phyloP scores from a whole-genome alignment of 2,329 filamentous ascomycete genomes.

The Ceratocystis cacaofunesta region DNA sequence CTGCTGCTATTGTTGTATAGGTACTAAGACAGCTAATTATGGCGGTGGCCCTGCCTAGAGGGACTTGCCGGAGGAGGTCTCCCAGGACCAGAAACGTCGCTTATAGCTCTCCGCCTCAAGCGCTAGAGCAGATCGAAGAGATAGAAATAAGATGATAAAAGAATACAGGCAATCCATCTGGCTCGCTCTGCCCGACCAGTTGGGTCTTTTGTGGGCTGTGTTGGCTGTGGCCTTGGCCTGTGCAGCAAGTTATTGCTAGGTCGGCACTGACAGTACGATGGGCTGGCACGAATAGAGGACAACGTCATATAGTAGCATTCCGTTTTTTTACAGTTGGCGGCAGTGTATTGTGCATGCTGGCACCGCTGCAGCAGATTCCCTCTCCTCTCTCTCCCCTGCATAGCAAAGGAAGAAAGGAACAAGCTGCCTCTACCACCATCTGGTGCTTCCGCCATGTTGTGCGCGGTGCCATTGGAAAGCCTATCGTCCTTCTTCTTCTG shows the following conservation, averaged over 20 bases:
- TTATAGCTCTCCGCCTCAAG: no score
- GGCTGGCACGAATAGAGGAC: background rate
- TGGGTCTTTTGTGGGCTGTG: slow-evolving; percentile 1
- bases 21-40: no score
- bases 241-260: background rate
- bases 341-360: background rate
- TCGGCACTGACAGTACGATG: background rate
- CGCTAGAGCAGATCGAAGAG: background rate
- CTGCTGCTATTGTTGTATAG: no score
- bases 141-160: background rate
- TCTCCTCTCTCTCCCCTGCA: background rate
- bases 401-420: background rate
- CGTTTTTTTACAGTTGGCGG: background rate
- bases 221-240: background rate
- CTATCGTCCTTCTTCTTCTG: background rate
- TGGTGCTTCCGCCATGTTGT: background rate
- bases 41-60: no score
- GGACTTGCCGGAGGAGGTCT: no score
- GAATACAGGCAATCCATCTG: background rate
- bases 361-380: background rate
- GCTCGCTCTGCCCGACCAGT: slow-evolving; percentile 1
- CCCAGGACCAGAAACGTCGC: no score
- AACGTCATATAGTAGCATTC: slow-evolving; percentile 2
- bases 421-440: slow-evolving; percentile 1
- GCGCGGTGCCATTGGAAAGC: background rate